Evolutionary conservation across 164 flowering plant genomes (phyloP), one percentile per base, ranked within the genome.

Genomic region (Malania oleifera): DNA sequence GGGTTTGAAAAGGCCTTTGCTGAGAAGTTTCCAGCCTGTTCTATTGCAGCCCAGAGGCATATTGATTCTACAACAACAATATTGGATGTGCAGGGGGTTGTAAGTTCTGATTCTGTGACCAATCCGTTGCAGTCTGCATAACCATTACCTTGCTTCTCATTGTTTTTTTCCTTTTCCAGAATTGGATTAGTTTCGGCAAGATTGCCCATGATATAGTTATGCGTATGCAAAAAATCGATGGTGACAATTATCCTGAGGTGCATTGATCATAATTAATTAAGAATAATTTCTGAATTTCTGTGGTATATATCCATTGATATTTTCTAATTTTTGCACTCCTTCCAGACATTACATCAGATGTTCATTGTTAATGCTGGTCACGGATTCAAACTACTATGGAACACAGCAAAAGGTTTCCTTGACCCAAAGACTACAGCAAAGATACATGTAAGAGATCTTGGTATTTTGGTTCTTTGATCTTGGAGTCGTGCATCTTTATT

Each of bases 191-290:
- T 73, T 84, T 91, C 66, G 75, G 95, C 39, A 91, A 83, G 76
- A 68, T 76, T 62, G 96, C 96, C 23, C 79, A 78, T 63, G 91
- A 91, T 74, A 83, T 91, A 51, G 79, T 91, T 14, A 71, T 80
- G 83, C 88, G 79, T 60, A 80, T 91, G 65, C 95, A 88, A 61
- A 91, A 85, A 71, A 88, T 91, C 65, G 96, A 86, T 59, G 83
- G 85, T 26, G 84, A 86, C 62, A 84, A 91, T 76, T 91, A 91
- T 58, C 97, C 97, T 20, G 97, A 91, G 97, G 97, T 91, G 58
- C 61, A 38, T 70, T 60, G 38, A 52, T 60, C 23, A 7, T 67
- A 50, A 54, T n/a, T 19, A 28, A 43, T 12, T 17, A 41, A 15
- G 15, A 56, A 26, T 9, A 25, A 20, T 14, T 1, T 29, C 12